Evolutionary conservation across 371 early-diverging fungal genomes (phyloP).

Genomic region (Smittium culicis): DNA sequence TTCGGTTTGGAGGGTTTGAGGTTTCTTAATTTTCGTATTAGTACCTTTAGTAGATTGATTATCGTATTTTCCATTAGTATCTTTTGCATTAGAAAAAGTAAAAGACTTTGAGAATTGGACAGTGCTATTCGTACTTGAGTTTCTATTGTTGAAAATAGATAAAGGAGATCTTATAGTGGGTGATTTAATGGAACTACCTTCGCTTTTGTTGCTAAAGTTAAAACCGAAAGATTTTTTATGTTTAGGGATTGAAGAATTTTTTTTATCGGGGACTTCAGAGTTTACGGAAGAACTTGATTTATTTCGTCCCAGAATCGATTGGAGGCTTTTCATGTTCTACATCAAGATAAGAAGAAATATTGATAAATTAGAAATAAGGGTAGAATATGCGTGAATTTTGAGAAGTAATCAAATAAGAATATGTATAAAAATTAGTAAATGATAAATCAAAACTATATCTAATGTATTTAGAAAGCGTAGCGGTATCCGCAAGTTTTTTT

Average conservation of each 20-base stretch:
- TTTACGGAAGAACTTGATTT: not conserved
- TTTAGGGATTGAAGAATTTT: not conserved
- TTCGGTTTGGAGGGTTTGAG: not conserved
- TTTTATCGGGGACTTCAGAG: not conserved
- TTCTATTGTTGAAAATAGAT: not conserved
- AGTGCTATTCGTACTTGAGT: not conserved
- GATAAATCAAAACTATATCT: too few relatives aligned
- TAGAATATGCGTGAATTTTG: too few relatives aligned
- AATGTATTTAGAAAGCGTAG: too few relatives aligned
- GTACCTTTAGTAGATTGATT: not conserved
- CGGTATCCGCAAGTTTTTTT: too few relatives aligned
- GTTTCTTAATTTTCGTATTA: not conserved
- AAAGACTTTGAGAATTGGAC: not conserved
- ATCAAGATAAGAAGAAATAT: too few relatives aligned
- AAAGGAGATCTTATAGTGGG: not conserved
- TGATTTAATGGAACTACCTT: not conserved
- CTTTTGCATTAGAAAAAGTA: not conserved
- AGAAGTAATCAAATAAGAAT: too few relatives aligned
- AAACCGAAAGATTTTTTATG: not conserved
- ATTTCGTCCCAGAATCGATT: not conserved
- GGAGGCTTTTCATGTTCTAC: not conserved
- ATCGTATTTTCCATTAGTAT: not conserved
- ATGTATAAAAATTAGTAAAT: too few relatives aligned
- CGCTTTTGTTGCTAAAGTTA: not conserved
- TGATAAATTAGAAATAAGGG: too few relatives aligned